Percentiles rank a stretch among this genome's conserved stretches.
Evolutionary conservation across 2,329 filamentous ascomycete species (phyloP).

Genomic region (Nigrospora osmanthi): DNA sequence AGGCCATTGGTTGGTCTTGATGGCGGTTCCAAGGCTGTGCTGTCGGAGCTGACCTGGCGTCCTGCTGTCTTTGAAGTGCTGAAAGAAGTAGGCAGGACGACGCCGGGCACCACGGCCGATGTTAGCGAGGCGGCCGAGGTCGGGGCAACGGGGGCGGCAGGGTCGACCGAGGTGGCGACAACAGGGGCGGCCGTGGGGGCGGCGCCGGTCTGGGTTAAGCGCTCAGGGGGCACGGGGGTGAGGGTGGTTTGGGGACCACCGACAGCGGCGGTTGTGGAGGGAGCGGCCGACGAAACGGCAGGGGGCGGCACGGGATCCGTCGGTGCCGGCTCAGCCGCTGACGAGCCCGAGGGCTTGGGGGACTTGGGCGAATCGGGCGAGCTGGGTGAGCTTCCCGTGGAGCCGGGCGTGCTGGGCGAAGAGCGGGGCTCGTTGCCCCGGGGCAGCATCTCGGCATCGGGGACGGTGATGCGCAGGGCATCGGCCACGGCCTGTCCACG

Average conservation of each 20-base stretch:
- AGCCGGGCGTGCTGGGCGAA: not conserved
- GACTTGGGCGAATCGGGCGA: not conserved
- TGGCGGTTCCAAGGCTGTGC: not conserved
- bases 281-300: not conserved
- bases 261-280: not conserved
- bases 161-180: too few species aligned
- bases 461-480: constrained; percentile 2
- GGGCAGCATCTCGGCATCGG: not conserved
- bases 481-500: constrained; percentile 4
- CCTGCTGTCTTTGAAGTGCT: not conserved
- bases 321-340: not conserved
- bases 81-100: too few species aligned
- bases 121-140: too few species aligned
- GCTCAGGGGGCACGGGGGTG: not conserved
- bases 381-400: not conserved
- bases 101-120: too few species aligned
- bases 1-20: not conserved
- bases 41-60: not conserved
- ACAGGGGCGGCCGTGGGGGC: too few species aligned
- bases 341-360: not conserved
- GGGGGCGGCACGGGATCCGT: not conserved
- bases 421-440: not conserved
- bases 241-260: not conserved
- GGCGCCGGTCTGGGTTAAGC: too few species aligned
- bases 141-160: too few species aligned